phyloP scores from a whole-genome alignment of 129 eudicot species.

The Glebionis coronaria region DNA sequence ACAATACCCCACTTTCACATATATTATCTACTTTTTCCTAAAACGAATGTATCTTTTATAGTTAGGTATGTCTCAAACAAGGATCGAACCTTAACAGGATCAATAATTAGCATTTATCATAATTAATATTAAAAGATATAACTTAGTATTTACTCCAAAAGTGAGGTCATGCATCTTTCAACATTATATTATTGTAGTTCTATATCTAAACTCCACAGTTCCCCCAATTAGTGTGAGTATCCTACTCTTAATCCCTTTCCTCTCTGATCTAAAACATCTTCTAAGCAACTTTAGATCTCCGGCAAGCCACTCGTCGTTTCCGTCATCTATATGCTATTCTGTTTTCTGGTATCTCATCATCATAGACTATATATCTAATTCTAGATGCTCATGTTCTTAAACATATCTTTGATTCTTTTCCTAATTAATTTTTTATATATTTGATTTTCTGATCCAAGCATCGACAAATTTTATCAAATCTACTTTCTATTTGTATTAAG shows the following conservation, averaged over 20 bases:
- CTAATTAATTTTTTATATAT: not conserved
- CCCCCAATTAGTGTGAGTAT: slow-evolving; percentile 33
- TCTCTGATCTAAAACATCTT: slow-evolving; percentile 17
- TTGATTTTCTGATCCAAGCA: not conserved
- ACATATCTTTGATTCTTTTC: slow-evolving; percentile 1
- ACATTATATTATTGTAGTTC: not conserved
- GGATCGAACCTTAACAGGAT: not conserved
- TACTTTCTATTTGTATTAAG: not conserved
- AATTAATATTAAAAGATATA: not conserved
- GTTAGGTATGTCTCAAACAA: too few relatives aligned
- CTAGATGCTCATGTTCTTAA: not conserved
- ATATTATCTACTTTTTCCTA: too few relatives aligned
- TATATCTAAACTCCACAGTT: slow-evolving; percentile 19
- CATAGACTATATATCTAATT: slow-evolving; percentile 3
- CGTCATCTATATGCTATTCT: not conserved
- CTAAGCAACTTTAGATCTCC: slow-evolving; percentile 28
- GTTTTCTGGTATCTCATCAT: slow-evolving; percentile 2
- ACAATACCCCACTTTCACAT: too few relatives aligned
- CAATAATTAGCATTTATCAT: not conserved
- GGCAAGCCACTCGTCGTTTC: not conserved
- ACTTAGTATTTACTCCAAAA: slow-evolving; percentile 9
- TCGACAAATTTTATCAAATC: not conserved
- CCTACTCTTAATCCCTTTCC: slow-evolving; percentile 31
- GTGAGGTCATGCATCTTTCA: slow-evolving; percentile 8
- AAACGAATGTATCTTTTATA: too few relatives aligned